Conservation (phyloP, 1,284 basidiomycete species). For the Cutaneotrichosporon dermatis region DNA sequence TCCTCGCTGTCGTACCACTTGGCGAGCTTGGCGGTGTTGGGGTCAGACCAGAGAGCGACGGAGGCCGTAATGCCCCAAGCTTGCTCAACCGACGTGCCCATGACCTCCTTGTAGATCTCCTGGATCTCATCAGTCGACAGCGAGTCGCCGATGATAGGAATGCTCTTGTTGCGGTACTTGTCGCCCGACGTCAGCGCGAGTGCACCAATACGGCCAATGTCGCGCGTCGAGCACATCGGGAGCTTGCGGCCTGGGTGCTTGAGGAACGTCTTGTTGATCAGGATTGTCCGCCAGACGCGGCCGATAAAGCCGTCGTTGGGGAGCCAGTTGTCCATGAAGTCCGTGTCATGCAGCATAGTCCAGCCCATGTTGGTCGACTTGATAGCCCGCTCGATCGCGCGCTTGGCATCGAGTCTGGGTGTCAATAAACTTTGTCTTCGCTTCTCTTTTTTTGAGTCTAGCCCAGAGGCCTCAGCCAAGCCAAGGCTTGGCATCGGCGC, state of each 20-base stretch:
- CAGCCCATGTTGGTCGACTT: conserved; percentile 2
- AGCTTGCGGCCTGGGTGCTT: conserved; percentile 21
- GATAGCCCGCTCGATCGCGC: conserved; percentile 27
- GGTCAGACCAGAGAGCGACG: conserved; percentile 13
- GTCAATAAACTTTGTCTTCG: too few relatives aligned
- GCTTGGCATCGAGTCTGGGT: conserved; percentile 16
- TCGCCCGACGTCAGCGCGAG: conserved; percentile 18
- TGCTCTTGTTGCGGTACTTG: conserved; percentile 7
- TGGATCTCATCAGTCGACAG: conserved; percentile 22
- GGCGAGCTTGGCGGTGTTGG: conserved; percentile 8
- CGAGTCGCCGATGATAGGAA: conserved; percentile 28
- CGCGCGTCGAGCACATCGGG: conserved; percentile 20
- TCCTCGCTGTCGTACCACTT: conserved; percentile 29
- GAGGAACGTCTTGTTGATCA: conserved; percentile 23
- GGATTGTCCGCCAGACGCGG: conserved; percentile 25
- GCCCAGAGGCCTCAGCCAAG: too few relatives aligned
- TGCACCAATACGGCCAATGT: conserved; percentile 27
- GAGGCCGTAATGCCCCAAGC: conserved; percentile 14
- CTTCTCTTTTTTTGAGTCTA: too few relatives aligned
- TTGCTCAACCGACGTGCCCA: conserved; percentile 16
- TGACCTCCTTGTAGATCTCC: conserved; percentile 19
- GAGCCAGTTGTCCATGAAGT: conserved; percentile 26
- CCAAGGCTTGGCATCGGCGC: too few relatives aligned
- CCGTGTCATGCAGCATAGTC: conserved; percentile 14
- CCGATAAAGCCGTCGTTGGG: conserved; percentile 18